Percentiles rank a stretch among this genome's conserved stretches.
Conservation (phyloP, 129 eudicot species). For the Dittrichia graveolens region DNA sequence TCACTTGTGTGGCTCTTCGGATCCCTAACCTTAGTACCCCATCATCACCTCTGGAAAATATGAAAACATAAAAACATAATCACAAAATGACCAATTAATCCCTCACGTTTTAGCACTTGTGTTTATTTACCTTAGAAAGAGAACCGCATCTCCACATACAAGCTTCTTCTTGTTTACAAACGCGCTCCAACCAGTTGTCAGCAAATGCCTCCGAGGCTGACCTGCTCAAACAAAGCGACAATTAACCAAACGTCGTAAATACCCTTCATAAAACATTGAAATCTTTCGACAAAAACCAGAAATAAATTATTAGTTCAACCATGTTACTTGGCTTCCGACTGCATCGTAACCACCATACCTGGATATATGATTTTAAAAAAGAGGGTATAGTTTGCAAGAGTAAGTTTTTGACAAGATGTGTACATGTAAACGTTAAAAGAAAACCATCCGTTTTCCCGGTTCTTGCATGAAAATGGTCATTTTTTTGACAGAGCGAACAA, state of each 20-base stretch:
- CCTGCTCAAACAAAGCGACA: conserved; percentile 47
- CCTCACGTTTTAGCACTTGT: not conserved
- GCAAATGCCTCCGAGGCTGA: conserved; percentile 94
- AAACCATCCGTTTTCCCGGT: too few relatives aligned
- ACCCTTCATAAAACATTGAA: too few relatives aligned
- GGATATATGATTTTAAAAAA: too few relatives aligned
- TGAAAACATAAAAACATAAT: not conserved
- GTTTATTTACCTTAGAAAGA: conserved; percentile 66
- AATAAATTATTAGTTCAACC: too few relatives aligned
- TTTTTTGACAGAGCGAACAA: too few relatives aligned
- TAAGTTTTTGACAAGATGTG: too few relatives aligned
- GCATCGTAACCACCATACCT: too few relatives aligned
- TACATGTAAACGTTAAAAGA: too few relatives aligned
- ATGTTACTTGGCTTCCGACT: too few relatives aligned
- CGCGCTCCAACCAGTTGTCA: conserved; percentile 98
- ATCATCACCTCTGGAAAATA: conserved; percentile 69
- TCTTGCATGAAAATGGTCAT: too few relatives aligned
- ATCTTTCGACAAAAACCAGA: too few relatives aligned
- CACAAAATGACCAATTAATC: conserved; percentile 15
- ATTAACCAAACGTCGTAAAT: not conserved
- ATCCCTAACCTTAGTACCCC: conserved; percentile 92
- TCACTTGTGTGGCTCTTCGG: conserved; percentile 73
- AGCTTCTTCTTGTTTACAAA: conserved; percentile 94
- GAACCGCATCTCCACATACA: conserved; percentile 97
- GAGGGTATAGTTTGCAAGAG: too few relatives aligned